Evolutionary conservation across 805 yeast species (phyloP).

Genomic region (Candida lessepsii): DNA sequence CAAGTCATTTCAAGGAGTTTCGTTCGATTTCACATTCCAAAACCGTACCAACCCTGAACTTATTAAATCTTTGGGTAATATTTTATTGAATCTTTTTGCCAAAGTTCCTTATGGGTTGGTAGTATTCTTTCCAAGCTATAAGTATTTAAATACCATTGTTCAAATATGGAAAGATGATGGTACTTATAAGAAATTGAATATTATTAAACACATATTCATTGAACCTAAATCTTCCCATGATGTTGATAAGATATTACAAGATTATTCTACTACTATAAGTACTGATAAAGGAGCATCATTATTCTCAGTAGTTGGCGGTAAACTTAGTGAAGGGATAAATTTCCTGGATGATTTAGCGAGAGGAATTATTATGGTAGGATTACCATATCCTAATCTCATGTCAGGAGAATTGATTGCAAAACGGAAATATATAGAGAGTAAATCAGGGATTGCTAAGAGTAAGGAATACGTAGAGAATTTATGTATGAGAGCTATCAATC

Average conservation of each 20-base stretch:
- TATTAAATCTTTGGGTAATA: conserved; percentile 50
- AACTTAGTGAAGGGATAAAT: conserved; percentile 90
- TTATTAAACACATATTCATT: conserved; percentile 46
- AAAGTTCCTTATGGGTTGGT: conserved; percentile 74
- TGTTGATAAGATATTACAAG: conserved; percentile 46
- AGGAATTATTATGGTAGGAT: conserved; percentile 80
- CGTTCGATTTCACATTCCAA: conserved; percentile 68
- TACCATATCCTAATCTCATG: conserved; percentile 84
- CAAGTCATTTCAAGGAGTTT: conserved; percentile 16
- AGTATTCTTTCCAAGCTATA: conserved; percentile 82
- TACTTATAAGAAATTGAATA: conserved; percentile 32
- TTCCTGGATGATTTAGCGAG: conserved; percentile 86
- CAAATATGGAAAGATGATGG: conserved; percentile 48
- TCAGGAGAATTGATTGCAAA: conserved; percentile 81
- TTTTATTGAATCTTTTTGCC: conserved; percentile 41
- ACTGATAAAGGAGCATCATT: conserved; percentile 58
- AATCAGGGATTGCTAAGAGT: conserved; percentile 48
- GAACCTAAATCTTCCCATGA: conserved; percentile 51
- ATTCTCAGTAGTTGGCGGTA: conserved; percentile 89
- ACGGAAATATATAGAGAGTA: conserved; percentile 56
- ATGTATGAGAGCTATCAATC: conserved; percentile 90
- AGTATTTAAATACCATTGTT: conserved; percentile 56
- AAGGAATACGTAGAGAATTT: conserved; percentile 71
- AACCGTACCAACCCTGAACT: conserved; percentile 49
- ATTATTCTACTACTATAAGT: conserved; percentile 47